These are phyloP conservation scores for Neurospora sp. DNA, from an alignment of 495 filamentous ascomycete genomes.

Conservation along the genomic window DNA sequence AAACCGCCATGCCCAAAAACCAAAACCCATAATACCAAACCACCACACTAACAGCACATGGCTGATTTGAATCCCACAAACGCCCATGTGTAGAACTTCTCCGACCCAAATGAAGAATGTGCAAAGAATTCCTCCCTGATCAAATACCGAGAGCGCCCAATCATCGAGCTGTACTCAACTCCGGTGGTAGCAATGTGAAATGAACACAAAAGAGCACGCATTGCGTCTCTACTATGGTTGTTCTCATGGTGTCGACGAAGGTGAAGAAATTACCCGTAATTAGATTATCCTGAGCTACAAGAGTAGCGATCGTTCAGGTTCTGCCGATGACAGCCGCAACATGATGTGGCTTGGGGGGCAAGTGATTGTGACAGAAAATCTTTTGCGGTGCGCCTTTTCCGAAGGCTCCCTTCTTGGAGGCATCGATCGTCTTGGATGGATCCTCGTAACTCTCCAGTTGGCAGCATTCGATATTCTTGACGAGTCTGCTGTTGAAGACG, in stretches of 20 bases:
- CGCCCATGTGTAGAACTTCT: not conserved
- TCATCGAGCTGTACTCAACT: not conserved
- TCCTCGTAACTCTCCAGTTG: slow-evolving; percentile 51
- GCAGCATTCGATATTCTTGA: slow-evolving; percentile 65
- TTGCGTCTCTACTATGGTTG: not conserved
- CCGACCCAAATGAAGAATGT: not conserved
- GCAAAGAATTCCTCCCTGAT: not conserved
- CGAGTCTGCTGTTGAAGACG: slow-evolving; percentile 49
- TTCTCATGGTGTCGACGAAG: not conserved
- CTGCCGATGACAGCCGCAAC: not conserved
- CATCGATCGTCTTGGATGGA: slow-evolving; percentile 37
- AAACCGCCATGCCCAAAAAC: not conserved
- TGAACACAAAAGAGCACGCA: not conserved
- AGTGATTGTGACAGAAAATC: slow-evolving; percentile 41
- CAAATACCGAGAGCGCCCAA: not conserved
- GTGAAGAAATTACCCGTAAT: not conserved
- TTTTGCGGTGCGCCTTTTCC: slow-evolving; percentile 29
- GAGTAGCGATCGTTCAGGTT: not conserved
- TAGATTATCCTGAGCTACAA: not conserved
- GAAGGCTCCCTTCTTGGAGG: slow-evolving; percentile 37
- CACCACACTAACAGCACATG: not conserved
- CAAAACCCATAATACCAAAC: not conserved
- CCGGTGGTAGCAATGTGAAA: not conserved
- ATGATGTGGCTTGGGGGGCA: slow-evolving; percentile 29
- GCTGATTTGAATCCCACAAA: not conserved